Base-by-base conservation (phyloP, 1,139 yeast genomes). In the Trichomonascaceae sp. region DNA sequence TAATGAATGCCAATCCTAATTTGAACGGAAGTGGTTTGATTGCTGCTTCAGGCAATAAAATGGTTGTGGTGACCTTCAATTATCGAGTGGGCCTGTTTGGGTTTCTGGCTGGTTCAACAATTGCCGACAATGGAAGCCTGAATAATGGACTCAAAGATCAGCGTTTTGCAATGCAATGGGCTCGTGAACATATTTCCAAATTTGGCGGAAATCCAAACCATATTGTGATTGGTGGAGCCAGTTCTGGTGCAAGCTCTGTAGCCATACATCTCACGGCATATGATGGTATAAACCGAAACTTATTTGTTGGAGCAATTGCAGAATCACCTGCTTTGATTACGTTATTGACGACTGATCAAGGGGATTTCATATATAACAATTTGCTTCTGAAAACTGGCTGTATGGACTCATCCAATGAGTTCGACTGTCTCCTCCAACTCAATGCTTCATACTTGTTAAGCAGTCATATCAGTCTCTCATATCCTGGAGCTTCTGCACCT, bases 161-260 rank as follows among this genome's bases (percentile, higher is more conserved):
- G 17, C 41, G 41, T 5, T n/a, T 36, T 13, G 41, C 8, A 13
- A 36, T 36, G 41, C 15, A 36, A 36, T 73, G 77, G 77, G 65
- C 71, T 12, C 58, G 63, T 17, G 67, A 70, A 49, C 66, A 71
- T 56, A 71, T 73, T 48, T 60, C 32, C 1, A 55, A 56, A 8
- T 73, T 74, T 59, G 76, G 77, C 9, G 77, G 77, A 19, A 68
- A 73, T 54, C 69, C 73, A 3, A 58, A 61, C 9, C 62, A 63
- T 47, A 64, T 73, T 18, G 69, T 73, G 2, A 61, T 71, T 10
- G 63, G 67, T 63, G 76, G 76, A 15, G 73, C 72, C 56, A 63
- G 69, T 47, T 74, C 76, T 1, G 76, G 76, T 9, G 71, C 72
- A 4, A 50, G 36, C 9, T 22, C 36, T 13, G 30, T 45, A 6